These are phyloP conservation scores for Pythium grandisporangium DNA, from an alignment of 352 stramenopile species.

Conservation along the genomic window DNA sequence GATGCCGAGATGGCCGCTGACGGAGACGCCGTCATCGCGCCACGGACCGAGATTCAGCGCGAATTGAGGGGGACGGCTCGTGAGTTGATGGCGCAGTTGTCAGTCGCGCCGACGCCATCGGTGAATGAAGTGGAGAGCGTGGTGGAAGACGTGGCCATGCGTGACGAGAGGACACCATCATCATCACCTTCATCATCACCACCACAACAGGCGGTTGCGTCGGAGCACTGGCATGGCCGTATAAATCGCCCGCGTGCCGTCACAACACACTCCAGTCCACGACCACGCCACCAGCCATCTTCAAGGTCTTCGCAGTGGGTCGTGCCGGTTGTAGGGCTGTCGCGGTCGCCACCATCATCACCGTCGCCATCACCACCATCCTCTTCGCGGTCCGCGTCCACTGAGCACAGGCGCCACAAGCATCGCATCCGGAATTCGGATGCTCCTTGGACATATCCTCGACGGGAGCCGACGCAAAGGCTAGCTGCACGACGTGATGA, in stretches of 20 bases:
- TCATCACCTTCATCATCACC: background rate
- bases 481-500: no score
- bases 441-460: no score
- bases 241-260: background rate
- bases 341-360: no score
- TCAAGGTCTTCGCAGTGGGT: no score
- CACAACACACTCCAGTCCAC: background rate
- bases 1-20: background rate
- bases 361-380: no score
- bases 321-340: no score
- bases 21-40: background rate
- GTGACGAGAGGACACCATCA: background rate
- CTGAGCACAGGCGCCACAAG: no score
- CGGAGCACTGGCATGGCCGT: background rate
- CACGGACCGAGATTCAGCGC: background rate
- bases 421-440: no score
- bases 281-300: background rate
- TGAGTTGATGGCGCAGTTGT: conserved; percentile 6
- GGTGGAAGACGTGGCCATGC: background rate
- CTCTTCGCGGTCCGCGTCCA: no score
- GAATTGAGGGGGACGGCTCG: conserved; percentile 4
- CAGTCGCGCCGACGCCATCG: background rate
- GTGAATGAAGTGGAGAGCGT: no score
- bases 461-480: no score
- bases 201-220: background rate